These are phyloP conservation scores for Cryphonectria nitschkei DNA, from an alignment of 2,329 filamentous ascomycete genomes.

Conservation along the genomic window DNA sequence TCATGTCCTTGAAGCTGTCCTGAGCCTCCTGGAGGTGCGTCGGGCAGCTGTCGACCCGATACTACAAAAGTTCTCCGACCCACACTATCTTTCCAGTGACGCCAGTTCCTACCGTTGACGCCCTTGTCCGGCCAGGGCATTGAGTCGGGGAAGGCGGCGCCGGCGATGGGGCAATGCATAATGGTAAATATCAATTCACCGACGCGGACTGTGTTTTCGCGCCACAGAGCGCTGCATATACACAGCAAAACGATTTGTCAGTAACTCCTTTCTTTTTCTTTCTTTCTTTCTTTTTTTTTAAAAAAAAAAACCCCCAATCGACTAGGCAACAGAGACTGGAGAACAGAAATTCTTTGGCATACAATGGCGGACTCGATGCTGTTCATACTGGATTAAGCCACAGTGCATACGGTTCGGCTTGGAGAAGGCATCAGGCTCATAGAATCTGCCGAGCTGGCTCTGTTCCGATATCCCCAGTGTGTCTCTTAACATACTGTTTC, in stretches of 20 bases:
- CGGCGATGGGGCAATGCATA: not conserved
- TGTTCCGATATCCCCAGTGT: no score
- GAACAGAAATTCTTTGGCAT: not conserved
- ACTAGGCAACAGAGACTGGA: not conserved
- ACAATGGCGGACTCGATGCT: not conserved
- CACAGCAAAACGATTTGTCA: not conserved
- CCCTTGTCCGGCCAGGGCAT: not conserved
- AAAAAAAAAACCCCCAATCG: no score
- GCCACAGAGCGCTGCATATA: not conserved
- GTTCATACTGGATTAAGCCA: not conserved
- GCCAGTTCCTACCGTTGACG: not conserved
- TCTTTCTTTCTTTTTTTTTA: no score
- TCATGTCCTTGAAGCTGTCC: conserved; percentile 2
- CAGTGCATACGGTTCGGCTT: not conserved
- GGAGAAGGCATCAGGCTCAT: not conserved
- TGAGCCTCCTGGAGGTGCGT: not conserved
- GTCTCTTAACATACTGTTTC: not conserved
- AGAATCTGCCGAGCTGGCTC: not conserved
- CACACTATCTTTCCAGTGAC: not conserved
- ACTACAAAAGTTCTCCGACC: not conserved
- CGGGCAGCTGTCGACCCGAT: not conserved
- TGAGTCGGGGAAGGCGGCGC: not conserved
- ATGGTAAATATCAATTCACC: not conserved
- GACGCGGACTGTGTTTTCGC: not conserved
- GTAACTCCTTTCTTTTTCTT: not conserved